Base-by-base conservation (phyloP, 2,329 filamentous ascomycete genomes). In the Pestalotiopsis sp. region DNA sequence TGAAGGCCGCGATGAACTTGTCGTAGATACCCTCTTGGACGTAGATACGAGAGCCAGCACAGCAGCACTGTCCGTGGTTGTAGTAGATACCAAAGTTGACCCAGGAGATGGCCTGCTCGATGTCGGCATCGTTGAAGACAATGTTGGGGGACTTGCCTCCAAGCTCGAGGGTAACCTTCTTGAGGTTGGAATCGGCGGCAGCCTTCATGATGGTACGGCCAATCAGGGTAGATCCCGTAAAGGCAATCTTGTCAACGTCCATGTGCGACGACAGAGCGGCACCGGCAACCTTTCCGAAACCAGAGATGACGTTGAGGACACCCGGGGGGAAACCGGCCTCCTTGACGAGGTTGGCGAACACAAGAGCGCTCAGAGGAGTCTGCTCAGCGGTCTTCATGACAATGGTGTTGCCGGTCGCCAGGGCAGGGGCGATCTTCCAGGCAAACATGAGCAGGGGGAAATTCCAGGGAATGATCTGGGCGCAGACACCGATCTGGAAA, bases 21-120 rank as follows among this genome's bases (percentile, higher is more conserved):
- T 97, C 93, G 84, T 96, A 95, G 82, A 97, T 92, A 70, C 86
- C 85, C 77, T 96, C 93, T 81, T 97, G 93, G 66, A 97, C 93
- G 82, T 93, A 95, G 80, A 97, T 88, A 77, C 93, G 91, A 71
- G 92, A 94, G 73, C 92, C 92, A 71, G 93, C 93, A 78, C 92
- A 94, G 85, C 88, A 90, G 82, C 83, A 86, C 80, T 90, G 88
- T 75, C 88, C 88, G 79, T 90, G 87, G 84, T 90, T 90, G 82
- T 79, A 90, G 83, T 88, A 90, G 77, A 90, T 89, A 71, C 88
- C 88, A 72, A 88, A 88, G 85, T 93, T 93, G 84, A 92, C 91
- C 91, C 92, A 93, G 69, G 89, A 89, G 80, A 94, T 91, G 76
- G 92, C 90, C 78, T 92, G 87, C 75, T 94, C 91, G 70, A 94